Conservation (phyloP, 371 early-diverging fungal species). For the Mortierella sp. region DNA sequence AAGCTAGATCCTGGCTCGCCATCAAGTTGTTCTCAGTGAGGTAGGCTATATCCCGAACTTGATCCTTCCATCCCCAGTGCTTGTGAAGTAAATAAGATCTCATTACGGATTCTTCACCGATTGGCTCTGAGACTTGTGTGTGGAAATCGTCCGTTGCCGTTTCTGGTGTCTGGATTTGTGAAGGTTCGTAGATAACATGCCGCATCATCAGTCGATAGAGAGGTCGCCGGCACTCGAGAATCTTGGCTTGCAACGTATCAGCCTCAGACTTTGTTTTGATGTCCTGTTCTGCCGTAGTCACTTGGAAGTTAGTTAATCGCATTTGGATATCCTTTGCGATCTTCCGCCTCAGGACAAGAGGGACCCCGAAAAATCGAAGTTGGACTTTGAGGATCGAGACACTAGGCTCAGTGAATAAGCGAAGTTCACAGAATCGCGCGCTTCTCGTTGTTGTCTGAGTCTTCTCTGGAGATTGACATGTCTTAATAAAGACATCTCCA, state of each 20-base stretch:
- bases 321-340: slow-evolving; percentile 16
- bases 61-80: slow-evolving; percentile 77
- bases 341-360: slow-evolving; percentile 14
- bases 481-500: slow-evolving; percentile 46
- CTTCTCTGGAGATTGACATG: slow-evolving; percentile 37
- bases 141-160: slow-evolving; percentile 34
- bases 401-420: slow-evolving; percentile 41
- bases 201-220: slow-evolving; percentile 46
- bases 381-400: slow-evolving; percentile 39
- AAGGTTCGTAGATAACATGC: slow-evolving; percentile 36
- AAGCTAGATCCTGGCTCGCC: slow-evolving; percentile 74
- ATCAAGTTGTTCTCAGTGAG: slow-evolving; percentile 56
- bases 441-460: slow-evolving; percentile 20
- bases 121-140: slow-evolving; percentile 50
- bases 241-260: slow-evolving; percentile 18
- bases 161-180: slow-evolving; percentile 27
- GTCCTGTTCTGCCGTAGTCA: slow-evolving; percentile 9
- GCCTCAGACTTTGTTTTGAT: slow-evolving; percentile 22
- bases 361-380: slow-evolving; percentile 43
- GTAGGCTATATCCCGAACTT: slow-evolving; percentile 56
- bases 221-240: slow-evolving; percentile 37
- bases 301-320: slow-evolving; percentile 22
- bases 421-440: slow-evolving; percentile 54
- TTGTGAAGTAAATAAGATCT: slow-evolving; percentile 67
- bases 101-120: slow-evolving; percentile 56